Conservation (phyloP, 106 monocot genomes). For the Cymbidium sinense region DNA sequence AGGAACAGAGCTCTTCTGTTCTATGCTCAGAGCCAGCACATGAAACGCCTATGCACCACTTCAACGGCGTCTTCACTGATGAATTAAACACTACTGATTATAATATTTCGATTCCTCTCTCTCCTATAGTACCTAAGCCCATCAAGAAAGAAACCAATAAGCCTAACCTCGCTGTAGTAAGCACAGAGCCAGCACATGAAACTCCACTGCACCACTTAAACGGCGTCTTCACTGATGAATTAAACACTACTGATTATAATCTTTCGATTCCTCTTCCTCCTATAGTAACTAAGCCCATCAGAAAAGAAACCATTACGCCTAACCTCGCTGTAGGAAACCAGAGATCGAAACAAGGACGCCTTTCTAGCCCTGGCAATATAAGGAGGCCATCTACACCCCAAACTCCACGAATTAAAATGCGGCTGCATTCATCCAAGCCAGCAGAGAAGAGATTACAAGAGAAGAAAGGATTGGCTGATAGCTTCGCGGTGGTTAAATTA, state of each 20-base stretch:
- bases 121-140: slow-evolving; percentile 16
- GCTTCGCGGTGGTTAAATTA: slow-evolving; percentile 48
- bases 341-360: not conserved
- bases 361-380: not conserved
- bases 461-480: slow-evolving; percentile 3
- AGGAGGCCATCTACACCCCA: not conserved
- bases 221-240: too few species aligned
- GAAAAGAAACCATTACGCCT: too few species aligned
- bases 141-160: too few species aligned
- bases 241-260: too few species aligned
- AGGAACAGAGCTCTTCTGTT: too few species aligned
- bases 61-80: too few species aligned
- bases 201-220: too few species aligned
- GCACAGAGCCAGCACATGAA: too few species aligned
- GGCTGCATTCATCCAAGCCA: slow-evolving; percentile 25
- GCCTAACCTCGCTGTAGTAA: not conserved
- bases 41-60: too few species aligned
- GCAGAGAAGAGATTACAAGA: slow-evolving; percentile 7
- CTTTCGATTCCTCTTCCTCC: not conserved
- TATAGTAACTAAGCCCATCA: slow-evolving; percentile 11
- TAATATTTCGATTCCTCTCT: not conserved
- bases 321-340: not conserved
- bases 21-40: too few species aligned
- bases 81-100: too few species aligned
- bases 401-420: slow-evolving; percentile 11